Conservation (phyloP, 306 rosid species). For the Begonia loranthoides region DNA sequence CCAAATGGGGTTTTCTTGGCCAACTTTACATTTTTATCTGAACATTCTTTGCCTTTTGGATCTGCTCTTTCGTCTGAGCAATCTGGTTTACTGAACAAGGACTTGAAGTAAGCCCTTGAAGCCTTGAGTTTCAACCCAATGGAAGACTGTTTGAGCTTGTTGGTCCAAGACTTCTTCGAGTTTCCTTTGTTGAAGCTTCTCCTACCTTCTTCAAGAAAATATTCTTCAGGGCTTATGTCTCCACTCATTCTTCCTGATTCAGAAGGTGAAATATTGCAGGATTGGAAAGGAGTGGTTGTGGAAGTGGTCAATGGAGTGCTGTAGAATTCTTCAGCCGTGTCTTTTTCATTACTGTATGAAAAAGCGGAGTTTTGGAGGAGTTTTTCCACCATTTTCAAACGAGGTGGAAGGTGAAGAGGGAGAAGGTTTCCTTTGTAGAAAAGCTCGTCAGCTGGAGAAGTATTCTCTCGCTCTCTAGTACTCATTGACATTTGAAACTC, state of each 20-base stretch:
- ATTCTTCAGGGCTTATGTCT: conserved; percentile 54
- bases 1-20: conserved; percentile 45
- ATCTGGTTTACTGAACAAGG: conserved; percentile 67
- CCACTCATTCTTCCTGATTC: conserved; percentile 70
- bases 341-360: conserved; percentile 16
- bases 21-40: conserved; percentile 26
- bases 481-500: conserved; percentile 90
- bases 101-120: conserved; percentile 74
- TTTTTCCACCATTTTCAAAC: conserved; percentile 78
- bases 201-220: conserved; percentile 22
- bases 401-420: conserved; percentile 94
- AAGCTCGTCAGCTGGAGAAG: conserved; percentile 99
- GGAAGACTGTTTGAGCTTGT: conserved; percentile 61
- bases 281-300: conserved; percentile 64
- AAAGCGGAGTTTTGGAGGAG: conserved; percentile 43
- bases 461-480: conserved; percentile 37
- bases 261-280: conserved; percentile 73
- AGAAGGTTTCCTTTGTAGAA: conserved; percentile 97
- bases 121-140: conserved; percentile 71
- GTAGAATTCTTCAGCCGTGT: conserved; percentile 45
- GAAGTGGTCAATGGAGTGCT: conserved; percentile 69
- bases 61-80: conserved; percentile 74
- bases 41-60: conserved; percentile 39
- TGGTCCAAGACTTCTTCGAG: conserved; percentile 62
- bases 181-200: conserved; percentile 24